Evolutionary conservation across 176 grass and related monocot species (phyloP).

Genomic region (Themeda triandra): DNA sequence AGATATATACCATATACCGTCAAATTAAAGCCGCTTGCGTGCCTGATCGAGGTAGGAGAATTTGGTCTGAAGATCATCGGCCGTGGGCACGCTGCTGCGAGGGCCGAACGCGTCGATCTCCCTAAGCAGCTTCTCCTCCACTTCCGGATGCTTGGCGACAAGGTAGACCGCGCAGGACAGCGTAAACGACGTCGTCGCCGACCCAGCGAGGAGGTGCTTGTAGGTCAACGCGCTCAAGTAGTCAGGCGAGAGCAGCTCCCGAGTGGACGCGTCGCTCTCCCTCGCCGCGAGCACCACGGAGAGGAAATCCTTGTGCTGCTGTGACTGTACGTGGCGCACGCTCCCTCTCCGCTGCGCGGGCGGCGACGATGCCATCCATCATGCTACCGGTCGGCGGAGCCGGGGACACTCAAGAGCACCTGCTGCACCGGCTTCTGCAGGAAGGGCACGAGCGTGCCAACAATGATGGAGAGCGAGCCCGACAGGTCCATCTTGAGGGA

Average conservation of each 20-base stretch:
- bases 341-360: not conserved
- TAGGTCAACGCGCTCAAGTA: slow-evolving; percentile 61
- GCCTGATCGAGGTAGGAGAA: slow-evolving; percentile 56
- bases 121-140: slow-evolving; percentile 50
- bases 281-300: slow-evolving; percentile 44
- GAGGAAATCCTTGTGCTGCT: slow-evolving; percentile 47
- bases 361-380: not conserved
- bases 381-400: slow-evolving; percentile 32
- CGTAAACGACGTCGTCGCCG: slow-evolving; percentile 44
- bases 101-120: slow-evolving; percentile 47
- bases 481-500: slow-evolving; percentile 44
- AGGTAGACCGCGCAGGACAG: slow-evolving; percentile 50
- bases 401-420: slow-evolving; percentile 31
- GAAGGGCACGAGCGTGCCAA: slow-evolving; percentile 42
- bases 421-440: slow-evolving; percentile 42
- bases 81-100: slow-evolving; percentile 22
- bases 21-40: no score
- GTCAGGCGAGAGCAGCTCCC: slow-evolving; percentile 50
- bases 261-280: slow-evolving; percentile 16
- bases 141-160: slow-evolving; percentile 40
- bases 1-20: no score
- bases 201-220: slow-evolving; percentile 69
- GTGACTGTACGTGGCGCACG: slow-evolving; percentile 10
- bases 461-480: slow-evolving; percentile 48
- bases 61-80: slow-evolving; percentile 42